A percentile compares a stretch with the other conserved stretches of the same genome.
phyloP scores from a whole-genome alignment of 106 monocot genomes.

The Acanthochlamys bracteata region DNA sequence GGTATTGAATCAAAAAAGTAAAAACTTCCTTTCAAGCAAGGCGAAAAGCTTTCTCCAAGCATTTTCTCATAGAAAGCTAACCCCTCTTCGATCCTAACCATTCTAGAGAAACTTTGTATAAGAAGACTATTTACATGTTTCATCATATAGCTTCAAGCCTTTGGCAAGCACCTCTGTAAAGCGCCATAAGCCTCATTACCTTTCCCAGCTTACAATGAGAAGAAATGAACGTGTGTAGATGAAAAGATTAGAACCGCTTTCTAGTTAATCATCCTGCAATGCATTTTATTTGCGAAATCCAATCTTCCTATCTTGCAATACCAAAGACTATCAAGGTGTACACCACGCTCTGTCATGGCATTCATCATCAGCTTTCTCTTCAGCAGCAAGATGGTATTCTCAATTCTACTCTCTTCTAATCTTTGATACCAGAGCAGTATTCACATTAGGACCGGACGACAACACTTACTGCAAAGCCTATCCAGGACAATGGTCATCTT shows the following conservation, averaged over 20 bases:
- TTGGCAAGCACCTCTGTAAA: slow-evolving; percentile 41
- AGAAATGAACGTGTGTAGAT: too few species aligned
- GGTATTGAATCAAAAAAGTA: too few species aligned
- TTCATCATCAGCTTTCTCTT: slow-evolving; percentile 75
- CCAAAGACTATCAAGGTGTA: slow-evolving; percentile 45
- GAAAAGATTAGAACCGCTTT: slow-evolving; percentile 14
- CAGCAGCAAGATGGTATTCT: slow-evolving; percentile 45
- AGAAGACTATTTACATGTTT: slow-evolving; percentile 64
- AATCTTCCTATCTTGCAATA: slow-evolving; percentile 46
- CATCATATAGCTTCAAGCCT: slow-evolving; percentile 55
- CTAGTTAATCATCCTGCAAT: slow-evolving; percentile 56
- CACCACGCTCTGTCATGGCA: slow-evolving; percentile 39
- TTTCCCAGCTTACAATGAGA: too few species aligned
- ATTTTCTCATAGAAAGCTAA: slow-evolving; percentile 40
- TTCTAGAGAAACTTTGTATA: slow-evolving; percentile 36
- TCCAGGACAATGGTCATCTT: slow-evolving; percentile 25
- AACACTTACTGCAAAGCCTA: slow-evolving; percentile 44
- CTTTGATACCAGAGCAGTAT: slow-evolving; percentile 27
- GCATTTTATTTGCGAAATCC: slow-evolving; percentile 17
- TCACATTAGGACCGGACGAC: slow-evolving; percentile 31
- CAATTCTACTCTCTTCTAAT: slow-evolving; percentile 49
- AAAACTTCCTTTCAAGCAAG: slow-evolving; percentile 37
- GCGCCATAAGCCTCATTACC: slow-evolving; percentile 21
- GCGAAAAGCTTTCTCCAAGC: slow-evolving; percentile 42
- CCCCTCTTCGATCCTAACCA: slow-evolving; percentile 35